Conservation (phyloP, 805 yeast genomes). For the Monosporozyma servazzii region DNA sequence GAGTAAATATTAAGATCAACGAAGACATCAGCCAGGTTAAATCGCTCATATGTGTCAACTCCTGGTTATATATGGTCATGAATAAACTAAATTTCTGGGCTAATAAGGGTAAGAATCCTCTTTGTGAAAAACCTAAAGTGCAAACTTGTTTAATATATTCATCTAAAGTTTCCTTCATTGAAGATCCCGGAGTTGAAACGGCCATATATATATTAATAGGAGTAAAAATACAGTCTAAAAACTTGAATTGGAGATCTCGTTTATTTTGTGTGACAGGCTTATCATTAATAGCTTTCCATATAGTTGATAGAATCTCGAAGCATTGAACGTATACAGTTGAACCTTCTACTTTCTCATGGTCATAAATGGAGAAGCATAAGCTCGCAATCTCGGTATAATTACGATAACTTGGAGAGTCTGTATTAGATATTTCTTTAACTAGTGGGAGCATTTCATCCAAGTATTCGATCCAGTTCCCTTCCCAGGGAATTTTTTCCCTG, state of each 20-base stretch:
- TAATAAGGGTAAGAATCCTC: constrained; percentile 57
- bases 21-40: constrained; percentile 42
- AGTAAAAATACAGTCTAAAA: constrained; percentile 39
- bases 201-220: constrained; percentile 34
- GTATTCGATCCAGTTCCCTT: background rate
- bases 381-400: background rate
- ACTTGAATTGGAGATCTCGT: background rate
- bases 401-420: background rate
- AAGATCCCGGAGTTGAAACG: constrained; percentile 22
- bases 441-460: background rate
- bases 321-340: background rate
- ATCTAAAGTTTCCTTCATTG: constrained; percentile 5
- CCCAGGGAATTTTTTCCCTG: background rate
- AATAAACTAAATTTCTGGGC: constrained; percentile 21
- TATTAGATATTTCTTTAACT: background rate
- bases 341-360: background rate
- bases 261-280: background rate
- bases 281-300: background rate
- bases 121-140: constrained; percentile 46
- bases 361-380: background rate
- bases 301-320: background rate
- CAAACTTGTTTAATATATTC: constrained; percentile 36
- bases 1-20: constrained; percentile 37
- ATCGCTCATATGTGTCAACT: background rate
- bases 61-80: background rate